Evolutionary conservation across 331 rosid genomes (phyloP).

Genomic region (Arachis monticola): DNA sequence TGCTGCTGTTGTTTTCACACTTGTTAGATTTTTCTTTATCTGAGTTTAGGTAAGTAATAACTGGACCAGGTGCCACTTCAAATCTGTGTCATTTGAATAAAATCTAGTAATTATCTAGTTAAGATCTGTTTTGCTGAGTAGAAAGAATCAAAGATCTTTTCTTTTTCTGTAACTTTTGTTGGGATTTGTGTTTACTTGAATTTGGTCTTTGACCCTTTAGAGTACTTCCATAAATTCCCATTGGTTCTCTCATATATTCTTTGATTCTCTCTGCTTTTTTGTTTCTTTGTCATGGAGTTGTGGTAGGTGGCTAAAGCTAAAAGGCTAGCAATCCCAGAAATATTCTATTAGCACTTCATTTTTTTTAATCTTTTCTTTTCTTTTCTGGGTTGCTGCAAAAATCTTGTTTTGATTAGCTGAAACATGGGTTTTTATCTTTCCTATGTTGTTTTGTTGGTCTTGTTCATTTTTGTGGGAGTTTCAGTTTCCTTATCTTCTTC

Average conservation of each 20-base stretch:
- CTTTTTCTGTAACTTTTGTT: slow-evolving; percentile 28
- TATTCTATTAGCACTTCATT: neutral
- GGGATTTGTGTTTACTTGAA: slow-evolving; percentile 47
- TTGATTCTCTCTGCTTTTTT: neutral
- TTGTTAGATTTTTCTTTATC: slow-evolving; percentile 41
- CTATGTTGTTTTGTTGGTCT: slow-evolving; percentile 48
- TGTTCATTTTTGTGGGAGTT: slow-evolving; percentile 53
- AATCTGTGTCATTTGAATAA: slow-evolving; percentile 15
- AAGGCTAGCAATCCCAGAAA: slow-evolving; percentile 39
- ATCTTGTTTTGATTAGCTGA: slow-evolving; percentile 11
- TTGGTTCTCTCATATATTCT: slow-evolving; percentile 24
- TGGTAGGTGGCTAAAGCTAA: slow-evolving; percentile 1
- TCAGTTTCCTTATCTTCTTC: slow-evolving; percentile 56
- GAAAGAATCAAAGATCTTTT: slow-evolving; percentile 32
- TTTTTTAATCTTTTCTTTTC: neutral
- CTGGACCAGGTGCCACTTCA: slow-evolving; percentile 6
- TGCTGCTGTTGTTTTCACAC: slow-evolving; percentile 5
- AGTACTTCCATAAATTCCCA: slow-evolving; percentile 20
- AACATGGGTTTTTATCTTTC: slow-evolving; percentile 53
- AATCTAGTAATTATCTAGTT: neutral
- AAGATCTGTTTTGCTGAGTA: slow-evolving; percentile 8
- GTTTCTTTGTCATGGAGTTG: slow-evolving; percentile 28
- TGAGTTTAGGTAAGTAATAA: slow-evolving; percentile 22
- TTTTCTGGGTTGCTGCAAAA: slow-evolving; percentile 38
- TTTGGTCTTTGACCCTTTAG: slow-evolving; percentile 29